Conservation (phyloP, 176 grass and related monocot species). For the Bothriochloa decipiens region DNA sequence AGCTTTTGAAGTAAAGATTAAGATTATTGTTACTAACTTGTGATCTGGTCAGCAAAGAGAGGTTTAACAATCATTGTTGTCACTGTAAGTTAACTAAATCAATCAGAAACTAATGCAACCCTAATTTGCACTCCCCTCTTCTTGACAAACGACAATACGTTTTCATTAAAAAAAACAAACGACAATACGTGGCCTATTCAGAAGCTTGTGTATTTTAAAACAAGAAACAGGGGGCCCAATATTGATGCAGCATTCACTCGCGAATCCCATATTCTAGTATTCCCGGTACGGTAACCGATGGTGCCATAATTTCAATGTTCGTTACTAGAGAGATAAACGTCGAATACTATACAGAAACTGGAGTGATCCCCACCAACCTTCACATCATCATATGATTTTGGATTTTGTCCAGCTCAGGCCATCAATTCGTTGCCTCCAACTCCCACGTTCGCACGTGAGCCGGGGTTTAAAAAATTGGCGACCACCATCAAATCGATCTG, state of each 20-base stretch:
- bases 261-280: conserved; percentile 47
- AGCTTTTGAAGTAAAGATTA: neutral
- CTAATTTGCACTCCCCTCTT: neutral
- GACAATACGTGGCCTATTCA: neutral
- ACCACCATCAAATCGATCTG: conserved; percentile 48
- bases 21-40: neutral
- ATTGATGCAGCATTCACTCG: conserved; percentile 33
- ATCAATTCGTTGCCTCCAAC: conserved; percentile 53
- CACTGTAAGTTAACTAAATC: neutral
- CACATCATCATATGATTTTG: conserved; percentile 42
- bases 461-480: conserved; percentile 37
- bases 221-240: neutral
- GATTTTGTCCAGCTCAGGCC: conserved; percentile 53
- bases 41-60: neutral
- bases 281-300: conserved; percentile 27
- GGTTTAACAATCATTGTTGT: neutral
- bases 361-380: conserved; percentile 44
- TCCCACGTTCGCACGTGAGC: conserved; percentile 48
- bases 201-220: neutral
- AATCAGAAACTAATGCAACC: neutral
- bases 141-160: neutral
- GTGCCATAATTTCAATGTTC: conserved; percentile 34
- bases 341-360: neutral
- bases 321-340: neutral
- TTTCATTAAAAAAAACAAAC: too few species aligned